These are phyloP conservation scores for Hypomontagnella monticulosa DNA, from an alignment of 495 filamentous ascomycete species.

Conservation along the genomic window DNA sequence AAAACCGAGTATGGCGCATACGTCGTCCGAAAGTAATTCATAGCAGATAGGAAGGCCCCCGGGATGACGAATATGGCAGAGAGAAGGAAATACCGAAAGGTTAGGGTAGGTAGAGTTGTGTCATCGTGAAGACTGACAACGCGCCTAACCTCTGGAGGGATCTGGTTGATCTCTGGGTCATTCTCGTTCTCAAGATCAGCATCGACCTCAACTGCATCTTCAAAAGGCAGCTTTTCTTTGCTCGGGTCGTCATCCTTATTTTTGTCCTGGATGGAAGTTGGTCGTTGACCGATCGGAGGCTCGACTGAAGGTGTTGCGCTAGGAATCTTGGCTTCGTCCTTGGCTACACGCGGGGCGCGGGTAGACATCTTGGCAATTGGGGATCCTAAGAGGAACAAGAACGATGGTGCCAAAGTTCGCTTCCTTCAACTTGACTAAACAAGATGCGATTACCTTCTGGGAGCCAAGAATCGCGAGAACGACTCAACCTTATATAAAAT, in stretches of 20 bases:
- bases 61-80: conserved; percentile 62
- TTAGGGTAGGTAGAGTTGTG: conserved; percentile 60
- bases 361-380: conserved; percentile 34
- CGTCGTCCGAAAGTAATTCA: conserved; percentile 64
- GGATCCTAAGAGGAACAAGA: background rate
- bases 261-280: conserved; percentile 2
- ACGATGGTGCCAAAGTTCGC: background rate
- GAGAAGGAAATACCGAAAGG: conserved; percentile 66
- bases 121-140: conserved; percentile 64
- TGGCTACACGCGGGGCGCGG: conserved; percentile 23
- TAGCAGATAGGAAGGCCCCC: conserved; percentile 63
- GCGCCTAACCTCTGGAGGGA: conserved; percentile 61
- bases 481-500: background rate
- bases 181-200: conserved; percentile 50
- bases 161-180: conserved; percentile 58
- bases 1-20: conserved; percentile 66
- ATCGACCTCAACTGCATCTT: conserved; percentile 48
- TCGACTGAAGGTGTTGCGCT: conserved; percentile 26
- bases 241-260: background rate
- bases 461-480: no score
- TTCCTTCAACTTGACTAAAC: no score
- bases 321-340: conserved; percentile 37
- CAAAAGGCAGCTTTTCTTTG: conserved; percentile 38
- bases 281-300: conserved; percentile 32
- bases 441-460: no score